Conservation (phyloP, 176 grass and related monocot genomes). For the Rhynchospora breviuscula region DNA sequence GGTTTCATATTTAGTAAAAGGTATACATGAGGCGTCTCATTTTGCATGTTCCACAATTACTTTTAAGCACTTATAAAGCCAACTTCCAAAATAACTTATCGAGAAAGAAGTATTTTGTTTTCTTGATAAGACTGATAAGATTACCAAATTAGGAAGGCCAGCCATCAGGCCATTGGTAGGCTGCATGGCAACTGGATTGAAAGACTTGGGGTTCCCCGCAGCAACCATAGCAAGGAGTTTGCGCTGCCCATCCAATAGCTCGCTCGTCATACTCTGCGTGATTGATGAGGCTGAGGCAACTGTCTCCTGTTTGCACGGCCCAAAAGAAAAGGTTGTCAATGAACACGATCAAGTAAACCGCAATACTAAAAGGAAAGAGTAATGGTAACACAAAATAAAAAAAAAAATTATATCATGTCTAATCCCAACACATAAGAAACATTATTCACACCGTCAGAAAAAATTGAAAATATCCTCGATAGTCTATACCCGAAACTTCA, state of each 20-base stretch:
- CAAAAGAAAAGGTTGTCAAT: background rate
- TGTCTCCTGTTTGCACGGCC: slow-evolving; percentile 49
- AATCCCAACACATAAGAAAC: no score
- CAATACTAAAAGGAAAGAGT: background rate
- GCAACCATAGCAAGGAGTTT: slow-evolving; percentile 77
- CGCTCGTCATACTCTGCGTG: slow-evolving; percentile 54
- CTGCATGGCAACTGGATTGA: slow-evolving; percentile 39
- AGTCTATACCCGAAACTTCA: no score
- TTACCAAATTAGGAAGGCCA: slow-evolving; percentile 53
- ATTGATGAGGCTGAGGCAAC: slow-evolving; percentile 71
- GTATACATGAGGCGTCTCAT: background rate
- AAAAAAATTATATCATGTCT: no score
- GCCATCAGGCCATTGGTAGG: slow-evolving; percentile 45
- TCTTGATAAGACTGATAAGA: background rate
- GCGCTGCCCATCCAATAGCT: slow-evolving; percentile 76
- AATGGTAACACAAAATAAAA: slow-evolving; percentile 19
- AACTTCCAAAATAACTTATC: background rate
- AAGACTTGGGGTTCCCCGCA: slow-evolving; percentile 37
- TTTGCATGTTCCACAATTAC: background rate
- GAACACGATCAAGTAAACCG: background rate
- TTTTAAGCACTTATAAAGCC: background rate
- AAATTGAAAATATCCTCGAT: no score
- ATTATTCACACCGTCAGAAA: no score
- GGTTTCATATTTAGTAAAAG: background rate
- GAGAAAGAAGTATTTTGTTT: background rate